phyloP scores from a whole-genome alignment of 2,329 filamentous ascomycete species.

The Byssoonygena ceratinophila region DNA sequence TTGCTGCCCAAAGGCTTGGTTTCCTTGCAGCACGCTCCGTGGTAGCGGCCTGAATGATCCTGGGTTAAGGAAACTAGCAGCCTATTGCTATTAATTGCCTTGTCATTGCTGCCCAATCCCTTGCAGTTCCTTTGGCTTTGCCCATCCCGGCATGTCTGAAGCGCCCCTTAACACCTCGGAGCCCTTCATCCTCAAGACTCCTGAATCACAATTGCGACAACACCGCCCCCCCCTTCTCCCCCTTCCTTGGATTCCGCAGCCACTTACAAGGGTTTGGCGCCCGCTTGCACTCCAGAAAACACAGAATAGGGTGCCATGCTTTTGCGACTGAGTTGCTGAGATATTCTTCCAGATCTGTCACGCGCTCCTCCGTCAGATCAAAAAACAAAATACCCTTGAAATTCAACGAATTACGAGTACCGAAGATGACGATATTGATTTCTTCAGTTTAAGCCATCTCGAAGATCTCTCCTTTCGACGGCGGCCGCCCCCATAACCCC shows the following conservation, averaged over 20 bases:
- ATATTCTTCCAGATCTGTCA: constrained; percentile 3
- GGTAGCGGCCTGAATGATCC: constrained; percentile 3
- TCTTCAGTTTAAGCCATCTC: not conserved
- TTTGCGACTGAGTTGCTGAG: constrained; percentile 1
- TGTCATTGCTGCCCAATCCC: constrained; percentile 11
- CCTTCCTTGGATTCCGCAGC: not conserved
- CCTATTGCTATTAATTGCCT: not conserved
- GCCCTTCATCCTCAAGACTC: constrained; percentile 4
- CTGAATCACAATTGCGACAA: constrained; percentile 5
- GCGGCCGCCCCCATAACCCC: not conserved
- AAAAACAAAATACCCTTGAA: not conserved
- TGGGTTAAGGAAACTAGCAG: not conserved
- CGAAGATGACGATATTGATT: not conserved
- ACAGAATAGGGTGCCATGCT: not conserved
- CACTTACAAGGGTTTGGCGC: constrained; percentile 7
- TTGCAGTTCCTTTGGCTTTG: constrained; percentile 9
- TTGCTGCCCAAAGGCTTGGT: constrained; percentile 11
- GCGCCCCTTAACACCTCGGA: constrained; percentile 6
- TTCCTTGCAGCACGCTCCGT: constrained; percentile 9
- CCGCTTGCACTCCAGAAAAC: not conserved
- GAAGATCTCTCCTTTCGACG: constrained; percentile 2
- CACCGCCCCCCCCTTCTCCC: not conserved
- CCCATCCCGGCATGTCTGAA: constrained; percentile 2
- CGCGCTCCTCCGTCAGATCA: constrained; percentile 2
- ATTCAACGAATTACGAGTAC: not conserved